A percentile compares a stretch with the other conserved stretches of the same genome.
Evolutionary conservation across 306 rosid genomes (phyloP).

Genomic region (Elaeagnus macrophylla): DNA sequence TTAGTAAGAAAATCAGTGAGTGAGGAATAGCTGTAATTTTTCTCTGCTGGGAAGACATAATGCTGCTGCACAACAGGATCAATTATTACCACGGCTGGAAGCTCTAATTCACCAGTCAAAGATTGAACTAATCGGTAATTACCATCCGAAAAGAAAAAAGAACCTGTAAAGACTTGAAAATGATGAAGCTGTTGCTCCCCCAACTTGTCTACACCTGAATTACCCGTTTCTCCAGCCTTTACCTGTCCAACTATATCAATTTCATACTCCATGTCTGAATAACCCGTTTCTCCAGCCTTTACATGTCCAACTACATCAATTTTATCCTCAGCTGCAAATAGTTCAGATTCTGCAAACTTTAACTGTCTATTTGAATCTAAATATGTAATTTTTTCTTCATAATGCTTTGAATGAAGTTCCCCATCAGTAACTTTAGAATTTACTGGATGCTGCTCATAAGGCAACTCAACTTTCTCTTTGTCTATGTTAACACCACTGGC

Average conservation of each 20-base stretch:
- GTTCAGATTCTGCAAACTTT: slow-evolving; percentile 28
- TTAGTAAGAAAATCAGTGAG: slow-evolving; percentile 44
- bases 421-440: slow-evolving; percentile 26
- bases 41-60: slow-evolving; percentile 49
- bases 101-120: slow-evolving; percentile 50
- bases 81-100: slow-evolving; percentile 73
- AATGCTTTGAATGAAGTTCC: slow-evolving; percentile 28
- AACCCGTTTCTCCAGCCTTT: slow-evolving; percentile 28
- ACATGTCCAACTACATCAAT: slow-evolving; percentile 21
- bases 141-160: slow-evolving; percentile 80
- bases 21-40: slow-evolving; percentile 42
- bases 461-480: slow-evolving; percentile 18
- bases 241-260: too few relatives aligned
- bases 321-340: slow-evolving; percentile 25
- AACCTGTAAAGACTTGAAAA: slow-evolving; percentile 53
- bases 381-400: slow-evolving; percentile 31
- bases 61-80: slow-evolving; percentile 73
- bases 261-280: slow-evolving; percentile 27
- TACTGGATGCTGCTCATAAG: slow-evolving; percentile 30
- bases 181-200: slow-evolving; percentile 27
- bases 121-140: slow-evolving; percentile 59
- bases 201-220: slow-evolving; percentile 23
- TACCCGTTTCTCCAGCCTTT: slow-evolving; percentile 28
- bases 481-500: slow-evolving; percentile 24
- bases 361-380: slow-evolving; percentile 26